A percentile compares a stretch with the other conserved stretches of the same genome.
phyloP scores from a whole-genome alignment of 148 eudicot species.

The Fallopia convolvulus region DNA sequence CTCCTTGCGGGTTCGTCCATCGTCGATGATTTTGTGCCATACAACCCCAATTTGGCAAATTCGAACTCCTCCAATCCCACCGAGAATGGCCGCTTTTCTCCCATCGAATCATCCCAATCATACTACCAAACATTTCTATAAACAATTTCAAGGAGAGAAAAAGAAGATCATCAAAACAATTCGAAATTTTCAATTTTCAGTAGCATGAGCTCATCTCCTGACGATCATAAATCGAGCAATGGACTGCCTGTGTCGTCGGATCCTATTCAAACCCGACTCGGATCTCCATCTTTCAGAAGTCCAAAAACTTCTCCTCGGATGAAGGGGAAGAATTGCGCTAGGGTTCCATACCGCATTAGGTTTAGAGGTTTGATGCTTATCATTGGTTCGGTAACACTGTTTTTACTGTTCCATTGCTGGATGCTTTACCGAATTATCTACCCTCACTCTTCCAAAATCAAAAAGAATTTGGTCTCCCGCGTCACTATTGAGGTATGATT shows the following conservation, averaged over 20 bases:
- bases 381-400: conserved; percentile 42
- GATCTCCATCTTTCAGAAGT: neutral
- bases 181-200: neutral
- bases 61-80: neutral
- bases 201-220: conserved; percentile 1
- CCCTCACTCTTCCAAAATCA: conserved; percentile 18
- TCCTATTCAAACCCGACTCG: conserved; percentile 2
- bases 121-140: neutral
- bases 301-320: conserved; percentile 3
- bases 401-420: conserved; percentile 65
- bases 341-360: conserved; percentile 24
- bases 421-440: conserved; percentile 64
- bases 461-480: neutral
- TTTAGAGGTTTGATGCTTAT: conserved; percentile 30
- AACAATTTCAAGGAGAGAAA: neutral
- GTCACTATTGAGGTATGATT: neutral
- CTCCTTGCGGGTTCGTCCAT: neutral
- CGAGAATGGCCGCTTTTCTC: neutral
- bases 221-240: neutral
- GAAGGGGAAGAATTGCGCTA: conserved; percentile 15
- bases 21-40: neutral
- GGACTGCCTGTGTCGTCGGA: neutral
- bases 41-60: neutral
- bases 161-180: neutral
- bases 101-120: neutral